Evolutionary conservation across 1,284 basidiomycete genomes (phyloP).

Genomic region (Apiotrichum gamsii): DNA sequence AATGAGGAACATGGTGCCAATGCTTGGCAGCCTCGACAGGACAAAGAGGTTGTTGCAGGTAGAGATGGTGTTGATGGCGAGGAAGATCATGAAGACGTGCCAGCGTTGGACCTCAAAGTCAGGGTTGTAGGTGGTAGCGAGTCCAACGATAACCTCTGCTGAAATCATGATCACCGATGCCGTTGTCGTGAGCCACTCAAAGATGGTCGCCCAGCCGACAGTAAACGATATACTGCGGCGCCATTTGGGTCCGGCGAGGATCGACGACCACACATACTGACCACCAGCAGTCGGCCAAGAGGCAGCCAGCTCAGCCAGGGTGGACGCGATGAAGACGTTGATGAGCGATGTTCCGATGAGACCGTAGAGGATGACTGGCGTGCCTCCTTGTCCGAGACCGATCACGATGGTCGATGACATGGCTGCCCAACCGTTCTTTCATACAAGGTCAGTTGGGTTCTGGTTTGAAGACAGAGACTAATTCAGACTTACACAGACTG

Average conservation of each 20-base stretch:
- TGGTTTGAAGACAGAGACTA: no score
- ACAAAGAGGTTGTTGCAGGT: constrained; percentile 13
- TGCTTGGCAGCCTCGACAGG: background rate
- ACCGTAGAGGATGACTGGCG: constrained; percentile 2
- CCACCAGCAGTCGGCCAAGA: constrained; percentile 2
- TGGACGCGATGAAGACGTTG: background rate
- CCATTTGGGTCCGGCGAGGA: constrained; percentile 7
- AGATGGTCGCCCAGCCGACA: constrained; percentile 12
- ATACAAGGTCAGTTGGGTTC: no score
- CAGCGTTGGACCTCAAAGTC: constrained; percentile 16
- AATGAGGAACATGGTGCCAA: constrained; percentile 10
- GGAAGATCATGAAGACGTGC: constrained; percentile 15
- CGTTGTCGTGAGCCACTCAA: constrained; percentile 13
- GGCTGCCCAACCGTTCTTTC: constrained; percentile 5
- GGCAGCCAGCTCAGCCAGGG: background rate
- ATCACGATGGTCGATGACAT: constrained; percentile 2
- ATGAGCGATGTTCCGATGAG: constrained; percentile 1
- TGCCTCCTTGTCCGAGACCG: constrained; percentile 2
- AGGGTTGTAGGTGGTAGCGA: constrained; percentile 9
- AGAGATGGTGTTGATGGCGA: constrained; percentile 7
- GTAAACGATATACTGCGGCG: constrained; percentile 12
- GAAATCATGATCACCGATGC: constrained; percentile 14
- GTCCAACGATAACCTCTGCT: constrained; percentile 9
- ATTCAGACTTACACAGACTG: no score
- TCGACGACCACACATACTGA: constrained; percentile 12